Evolutionary conservation across 352 stramenopile genomes (phyloP), one percentile per base, ranked within the genome.

Genomic region (Phytophthora aleatoria): DNA sequence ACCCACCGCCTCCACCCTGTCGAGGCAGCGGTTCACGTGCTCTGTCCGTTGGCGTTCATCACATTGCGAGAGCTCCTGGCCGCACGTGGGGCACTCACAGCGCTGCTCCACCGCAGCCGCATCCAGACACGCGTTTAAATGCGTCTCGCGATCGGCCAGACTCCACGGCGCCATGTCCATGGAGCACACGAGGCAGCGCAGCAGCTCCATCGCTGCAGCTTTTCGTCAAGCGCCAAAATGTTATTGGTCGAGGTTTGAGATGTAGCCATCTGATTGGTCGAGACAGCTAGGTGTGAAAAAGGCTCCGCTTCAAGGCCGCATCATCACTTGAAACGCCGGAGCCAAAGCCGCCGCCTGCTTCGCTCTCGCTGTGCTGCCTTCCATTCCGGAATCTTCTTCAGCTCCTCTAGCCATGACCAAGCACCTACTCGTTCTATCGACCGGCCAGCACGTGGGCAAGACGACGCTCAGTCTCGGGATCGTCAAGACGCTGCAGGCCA

Each of bases 391-490:
- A n/a, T 16, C 49, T n/a, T 9, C 36, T 26, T 35, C 11, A 48
- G 39, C n/a, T 10, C 7, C 6, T 12, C 20, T 13, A 47, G 41
- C 30, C 45, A 89, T 90, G 74, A 77, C 69, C n/a, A 86, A 85
- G 69, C 87, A 95, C 53, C 69, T 95, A 43, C 85, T 95, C 54
- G 75, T 95, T 49, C 76, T 95, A 39, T 95, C 87, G 9, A 99
- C 96, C 13, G 88, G 94, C 30, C 97, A 99, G 70, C 97, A 99
- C 69, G 97, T 99, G 57, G 97, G 97, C 53, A 99, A 99, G 81
- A 99, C 96, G 30, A 99, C 95, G 15, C 87, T 96, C 26, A 98
- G 84, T 65, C 85, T 99, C 31, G 96, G 95, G 3, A 75, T 99
- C 49, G 90, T 98, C 58, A 96, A 95, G 67, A 95, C 90, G 26